Conservation (phyloP, 2,329 filamentous ascomycete genomes). For the Trichoderma pleuroti region DNA sequence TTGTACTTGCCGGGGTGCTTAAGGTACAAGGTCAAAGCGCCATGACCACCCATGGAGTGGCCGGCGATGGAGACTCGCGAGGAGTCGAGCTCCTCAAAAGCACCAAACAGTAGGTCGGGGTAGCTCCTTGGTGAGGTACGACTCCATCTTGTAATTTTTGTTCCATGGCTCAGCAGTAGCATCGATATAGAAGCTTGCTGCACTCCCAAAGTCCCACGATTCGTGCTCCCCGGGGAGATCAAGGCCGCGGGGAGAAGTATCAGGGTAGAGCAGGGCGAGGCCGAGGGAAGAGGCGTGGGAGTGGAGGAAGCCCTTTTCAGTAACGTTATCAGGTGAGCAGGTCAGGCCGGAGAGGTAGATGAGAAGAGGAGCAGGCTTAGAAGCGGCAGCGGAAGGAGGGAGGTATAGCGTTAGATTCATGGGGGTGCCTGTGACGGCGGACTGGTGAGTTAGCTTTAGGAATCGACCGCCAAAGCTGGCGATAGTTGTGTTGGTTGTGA, state of each 20-base stretch:
- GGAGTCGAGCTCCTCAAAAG: constrained; percentile 58
- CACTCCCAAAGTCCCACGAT: constrained; percentile 84
- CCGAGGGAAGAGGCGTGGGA: constrained; percentile 72
- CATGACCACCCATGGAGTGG: constrained; percentile 97
- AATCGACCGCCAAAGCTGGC: constrained; percentile 90
- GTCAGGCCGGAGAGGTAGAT: constrained; percentile 93
- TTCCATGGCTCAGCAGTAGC: constrained; percentile 72
- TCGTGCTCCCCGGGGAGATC: constrained; percentile 82
- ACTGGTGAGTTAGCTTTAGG: constrained; percentile 86
- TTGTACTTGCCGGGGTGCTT: constrained; percentile 89
- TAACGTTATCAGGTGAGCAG: constrained; percentile 84
- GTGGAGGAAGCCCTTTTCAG: constrained; percentile 88
- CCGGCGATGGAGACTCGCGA: constrained; percentile 78
- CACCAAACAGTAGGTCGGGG: constrained; percentile 49
- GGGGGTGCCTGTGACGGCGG: constrained; percentile 72
- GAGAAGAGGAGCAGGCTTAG: constrained; percentile 67
- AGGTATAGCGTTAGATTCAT: constrained; percentile 94
- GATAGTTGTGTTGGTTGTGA: constrained; percentile 80
- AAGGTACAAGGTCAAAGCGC: constrained; percentile 86
- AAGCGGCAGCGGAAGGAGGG: constrained; percentile 62
- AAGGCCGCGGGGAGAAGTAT: constrained; percentile 87
- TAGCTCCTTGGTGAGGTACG: constrained; percentile 83
- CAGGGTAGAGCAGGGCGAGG: constrained; percentile 91
- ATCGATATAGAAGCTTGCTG: constrained; percentile 92
- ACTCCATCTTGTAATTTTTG: constrained; percentile 88